phyloP scores from a whole-genome alignment of 345 rosid genomes.

The Eucalyptus tenuipes region DNA sequence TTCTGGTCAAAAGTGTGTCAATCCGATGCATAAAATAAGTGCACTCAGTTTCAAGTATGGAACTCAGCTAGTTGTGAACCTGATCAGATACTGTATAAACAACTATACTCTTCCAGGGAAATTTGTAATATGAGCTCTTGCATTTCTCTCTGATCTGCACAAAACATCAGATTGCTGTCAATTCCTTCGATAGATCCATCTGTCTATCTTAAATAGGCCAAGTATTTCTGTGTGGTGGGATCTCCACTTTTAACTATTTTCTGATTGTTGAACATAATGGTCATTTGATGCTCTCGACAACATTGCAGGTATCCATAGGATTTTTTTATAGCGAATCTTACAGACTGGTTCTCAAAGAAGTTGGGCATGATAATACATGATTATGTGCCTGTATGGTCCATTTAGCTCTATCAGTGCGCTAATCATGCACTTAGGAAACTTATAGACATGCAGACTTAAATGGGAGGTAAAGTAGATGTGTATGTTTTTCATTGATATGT shows the following conservation, averaged over 20 bases:
- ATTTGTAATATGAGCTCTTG: neutral
- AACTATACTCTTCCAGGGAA: neutral
- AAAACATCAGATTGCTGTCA: neutral
- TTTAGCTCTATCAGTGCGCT: neutral
- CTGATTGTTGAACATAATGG: neutral
- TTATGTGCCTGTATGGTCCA: neutral
- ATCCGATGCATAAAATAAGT: neutral
- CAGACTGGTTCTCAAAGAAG: constrained; percentile 69
- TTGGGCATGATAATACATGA: constrained; percentile 3
- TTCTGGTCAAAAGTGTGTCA: neutral
- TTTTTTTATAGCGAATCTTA: constrained; percentile 71
- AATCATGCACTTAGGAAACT: neutral
- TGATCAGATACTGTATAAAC: neutral
- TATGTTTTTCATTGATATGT: neutral
- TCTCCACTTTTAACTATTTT: neutral
- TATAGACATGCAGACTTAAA: neutral
- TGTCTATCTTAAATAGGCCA: neutral
- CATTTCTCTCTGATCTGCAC: neutral
- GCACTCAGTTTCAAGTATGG: neutral
- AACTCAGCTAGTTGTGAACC: neutral
- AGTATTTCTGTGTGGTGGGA: neutral
- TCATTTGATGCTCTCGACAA: neutral
- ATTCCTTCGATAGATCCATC: neutral
- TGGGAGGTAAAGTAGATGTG: neutral
- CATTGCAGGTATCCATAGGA: constrained; percentile 75